Evolutionary conservation across 768 basidiomycete genomes (phyloP), one percentile per base, ranked within the genome.

Genomic region (Trametes villosa): DNA sequence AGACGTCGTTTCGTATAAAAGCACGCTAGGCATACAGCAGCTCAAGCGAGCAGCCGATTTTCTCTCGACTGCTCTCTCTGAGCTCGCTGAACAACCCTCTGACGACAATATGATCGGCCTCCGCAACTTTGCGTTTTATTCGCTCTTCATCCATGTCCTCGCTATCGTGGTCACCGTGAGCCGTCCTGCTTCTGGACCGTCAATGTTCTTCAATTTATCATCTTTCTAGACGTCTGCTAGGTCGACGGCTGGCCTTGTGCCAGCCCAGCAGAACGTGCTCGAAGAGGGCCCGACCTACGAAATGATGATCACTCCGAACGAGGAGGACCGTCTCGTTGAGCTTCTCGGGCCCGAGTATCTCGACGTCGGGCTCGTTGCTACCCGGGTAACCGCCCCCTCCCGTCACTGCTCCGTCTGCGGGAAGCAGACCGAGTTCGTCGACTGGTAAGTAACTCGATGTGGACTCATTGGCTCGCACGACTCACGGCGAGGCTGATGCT

Each of bases 371-470:
- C 30, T 65, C 11, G 33, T 24, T 8, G 55, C 42, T 26, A 53
- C 52, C 22, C 22, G 44, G 13, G 55, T 54, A 9, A 60, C 50
- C n/a, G 27, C 26, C 20, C 59, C 59, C 11, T 41, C 59, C 12
- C 53, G 44, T 18, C 12, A 9, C 7, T 62, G 61, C 38, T 12
- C 56, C 5, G 29, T 18, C 36, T 62, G 64, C 53, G 64, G 60
- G 27, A 65, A 65, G 57, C 22, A 50, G 55, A 62, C 64, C 38
- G 64, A 65, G 52, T 65, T 65, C 53, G 47, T 65, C 38, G 64
- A 65, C 44, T 65, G 64, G 64, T 59, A 33, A 40, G 18, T 13
- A 8, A 4, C 24, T 15, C 13, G 13, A 4, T 38, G 13, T 18
- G 18, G 13, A 20, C 33, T 4, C 15, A 11, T 4, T 18, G 4